phyloP scores from a whole-genome alignment of 2,329 filamentous ascomycete species.

The Fusarium bulbicola region DNA sequence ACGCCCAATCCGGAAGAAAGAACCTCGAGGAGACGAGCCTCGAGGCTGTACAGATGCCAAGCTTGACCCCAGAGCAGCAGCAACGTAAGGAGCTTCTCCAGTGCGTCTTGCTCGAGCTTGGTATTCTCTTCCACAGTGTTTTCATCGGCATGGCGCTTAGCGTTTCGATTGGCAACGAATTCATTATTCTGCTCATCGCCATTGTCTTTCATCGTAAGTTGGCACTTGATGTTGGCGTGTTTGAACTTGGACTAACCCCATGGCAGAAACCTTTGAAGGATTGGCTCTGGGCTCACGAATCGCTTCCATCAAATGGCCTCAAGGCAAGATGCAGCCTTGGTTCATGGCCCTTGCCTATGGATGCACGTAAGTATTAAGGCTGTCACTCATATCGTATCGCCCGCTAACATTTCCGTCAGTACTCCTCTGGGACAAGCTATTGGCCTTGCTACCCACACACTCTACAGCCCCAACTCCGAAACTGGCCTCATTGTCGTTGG shows the following conservation, averaged over 20 bases:
- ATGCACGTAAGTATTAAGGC: conserved; percentile 53
- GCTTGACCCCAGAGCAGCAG: conserved; percentile 61
- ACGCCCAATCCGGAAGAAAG: conserved; percentile 26
- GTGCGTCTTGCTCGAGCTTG: conserved; percentile 80
- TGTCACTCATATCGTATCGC: neutral
- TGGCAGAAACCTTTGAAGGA: conserved; percentile 59
- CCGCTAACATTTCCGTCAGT: conserved; percentile 48
- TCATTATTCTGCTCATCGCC: conserved; percentile 80
- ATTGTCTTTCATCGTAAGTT: conserved; percentile 75
- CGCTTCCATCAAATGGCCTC: conserved; percentile 59
- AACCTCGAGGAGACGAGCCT: conserved; percentile 34
- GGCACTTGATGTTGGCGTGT: accelerated
- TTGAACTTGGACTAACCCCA: neutral
- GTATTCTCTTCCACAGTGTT: conserved; percentile 70
- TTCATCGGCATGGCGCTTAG: conserved; percentile 88
- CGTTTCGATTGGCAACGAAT: conserved; percentile 78
- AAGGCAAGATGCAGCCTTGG: conserved; percentile 59
- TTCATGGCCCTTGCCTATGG: conserved; percentile 67
- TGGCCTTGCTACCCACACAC: conserved; percentile 72
- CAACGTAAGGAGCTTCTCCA: conserved; percentile 74
- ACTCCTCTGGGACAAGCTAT: conserved; percentile 80
- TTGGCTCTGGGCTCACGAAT: conserved; percentile 73
- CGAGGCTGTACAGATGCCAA: conserved; percentile 37
- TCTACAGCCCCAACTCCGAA: conserved; percentile 74
- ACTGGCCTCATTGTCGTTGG: conserved; percentile 75